A percentile compares a stretch with the other conserved stretches of the same genome.
These are phyloP conservation scores for Kuraishia capsulata DNA, from an alignment of 805 yeast genomes.

Conservation along the genomic window DNA sequence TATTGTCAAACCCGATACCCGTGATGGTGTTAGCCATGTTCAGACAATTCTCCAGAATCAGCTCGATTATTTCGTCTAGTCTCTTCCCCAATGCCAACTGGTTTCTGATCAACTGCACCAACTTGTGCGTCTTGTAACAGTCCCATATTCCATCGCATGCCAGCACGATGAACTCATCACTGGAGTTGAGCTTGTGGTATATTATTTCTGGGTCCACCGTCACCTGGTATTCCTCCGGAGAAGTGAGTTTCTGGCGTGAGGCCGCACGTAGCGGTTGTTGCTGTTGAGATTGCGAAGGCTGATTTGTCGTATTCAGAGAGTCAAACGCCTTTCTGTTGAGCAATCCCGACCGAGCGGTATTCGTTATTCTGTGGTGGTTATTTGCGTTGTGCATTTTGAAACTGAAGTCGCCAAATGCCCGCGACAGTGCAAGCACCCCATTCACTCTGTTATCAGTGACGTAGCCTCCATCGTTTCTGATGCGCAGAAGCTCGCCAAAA, in stretches of 20 bases:
- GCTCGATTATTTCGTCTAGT: slow-evolving; percentile 49
- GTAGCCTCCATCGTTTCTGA: slow-evolving; percentile 50
- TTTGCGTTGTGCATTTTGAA: slow-evolving; percentile 29
- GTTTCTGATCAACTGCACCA: slow-evolving; percentile 46
- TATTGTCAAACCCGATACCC: slow-evolving; percentile 76
- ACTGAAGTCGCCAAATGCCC: slow-evolving; percentile 62
- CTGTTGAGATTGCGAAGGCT: slow-evolving; percentile 16
- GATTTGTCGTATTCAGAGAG: slow-evolving; percentile 5
- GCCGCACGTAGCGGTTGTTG: too few relatives aligned
- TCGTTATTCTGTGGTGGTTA: slow-evolving; percentile 13
- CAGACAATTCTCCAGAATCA: slow-evolving; percentile 55
- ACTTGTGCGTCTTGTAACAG: slow-evolving; percentile 45
- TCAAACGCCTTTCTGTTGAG: not conserved
- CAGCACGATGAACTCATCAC: slow-evolving; percentile 60
- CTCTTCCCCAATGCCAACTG: slow-evolving; percentile 48
- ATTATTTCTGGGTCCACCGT: slow-evolving; percentile 74
- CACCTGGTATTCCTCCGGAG: slow-evolving; percentile 68
- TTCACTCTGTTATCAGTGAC: slow-evolving; percentile 54
- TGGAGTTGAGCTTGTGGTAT: slow-evolving; percentile 31
- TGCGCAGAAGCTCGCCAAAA: slow-evolving; percentile 48
- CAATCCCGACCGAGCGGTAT: not conserved
- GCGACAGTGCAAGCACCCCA: slow-evolving; percentile 45
- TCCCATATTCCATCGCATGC: slow-evolving; percentile 90
- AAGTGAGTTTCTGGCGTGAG: slow-evolving; percentile 17
- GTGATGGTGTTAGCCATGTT: slow-evolving; percentile 65